A percentile compares a stretch with the other conserved stretches of the same genome.
These are phyloP conservation scores for Aegilops tauschii DNA, from an alignment of 176 grass and related monocot species.

Conservation along the genomic window DNA sequence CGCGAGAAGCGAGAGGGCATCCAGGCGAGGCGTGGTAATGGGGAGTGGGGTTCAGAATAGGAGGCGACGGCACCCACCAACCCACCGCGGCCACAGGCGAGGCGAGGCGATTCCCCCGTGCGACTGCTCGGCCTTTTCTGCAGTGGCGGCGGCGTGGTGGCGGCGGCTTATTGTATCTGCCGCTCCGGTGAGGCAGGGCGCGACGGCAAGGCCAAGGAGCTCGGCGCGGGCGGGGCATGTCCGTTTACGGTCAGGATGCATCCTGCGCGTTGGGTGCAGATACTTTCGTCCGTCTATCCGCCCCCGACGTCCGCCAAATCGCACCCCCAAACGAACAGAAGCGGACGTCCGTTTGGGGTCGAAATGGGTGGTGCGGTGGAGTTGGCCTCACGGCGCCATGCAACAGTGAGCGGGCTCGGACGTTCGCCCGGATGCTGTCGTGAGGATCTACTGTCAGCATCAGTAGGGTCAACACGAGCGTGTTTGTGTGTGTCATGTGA, in stretches of 20 bases:
- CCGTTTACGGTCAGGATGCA: too few relatives aligned
- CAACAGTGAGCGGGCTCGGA: background rate
- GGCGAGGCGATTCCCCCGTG: constrained; percentile 22
- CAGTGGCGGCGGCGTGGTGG: constrained; percentile 34
- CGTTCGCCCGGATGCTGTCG: background rate
- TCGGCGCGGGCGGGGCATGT: too few relatives aligned
- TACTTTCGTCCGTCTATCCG: too few relatives aligned
- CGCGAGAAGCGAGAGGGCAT: constrained; percentile 41
- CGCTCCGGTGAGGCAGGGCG: background rate
- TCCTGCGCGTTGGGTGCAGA: too few relatives aligned
- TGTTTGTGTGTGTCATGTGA: too few relatives aligned
- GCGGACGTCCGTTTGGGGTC: too few relatives aligned
- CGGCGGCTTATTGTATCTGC: constrained; percentile 41
- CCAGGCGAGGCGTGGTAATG: constrained; percentile 29
- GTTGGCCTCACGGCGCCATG: background rate
- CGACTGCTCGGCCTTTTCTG: constrained; percentile 25
- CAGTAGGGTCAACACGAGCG: background rate
- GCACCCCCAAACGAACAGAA: too few relatives aligned
- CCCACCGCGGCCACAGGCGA: constrained; percentile 33
- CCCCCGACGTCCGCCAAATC: too few relatives aligned
- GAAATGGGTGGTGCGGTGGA: too few relatives aligned
- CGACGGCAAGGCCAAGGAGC: too few relatives aligned
- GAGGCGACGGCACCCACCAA: constrained; percentile 37
- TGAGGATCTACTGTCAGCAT: constrained; percentile 11
- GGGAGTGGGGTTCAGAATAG: constrained; percentile 11